Evolutionary conservation across 306 rosid genomes (phyloP).

Genomic region (Neltuma alba): DNA sequence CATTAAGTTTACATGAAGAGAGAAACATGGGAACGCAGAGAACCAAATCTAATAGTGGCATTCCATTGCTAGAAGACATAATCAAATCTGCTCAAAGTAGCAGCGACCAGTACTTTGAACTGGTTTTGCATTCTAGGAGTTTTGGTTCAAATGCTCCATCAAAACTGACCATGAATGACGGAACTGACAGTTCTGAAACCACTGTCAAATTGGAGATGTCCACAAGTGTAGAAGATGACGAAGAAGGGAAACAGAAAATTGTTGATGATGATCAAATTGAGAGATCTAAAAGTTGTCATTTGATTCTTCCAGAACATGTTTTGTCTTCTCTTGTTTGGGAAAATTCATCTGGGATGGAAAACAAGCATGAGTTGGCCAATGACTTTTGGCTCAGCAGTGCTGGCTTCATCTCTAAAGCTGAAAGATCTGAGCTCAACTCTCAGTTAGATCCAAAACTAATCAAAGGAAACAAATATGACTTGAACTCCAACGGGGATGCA

Average conservation of each 20-base stretch:
- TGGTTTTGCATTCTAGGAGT: slow-evolving; percentile 45
- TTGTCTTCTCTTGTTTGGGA: slow-evolving; percentile 35
- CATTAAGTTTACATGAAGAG: slow-evolving; percentile 48
- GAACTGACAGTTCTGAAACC: slow-evolving; percentile 33
- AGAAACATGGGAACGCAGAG: slow-evolving; percentile 39
- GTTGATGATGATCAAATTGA: slow-evolving; percentile 21
- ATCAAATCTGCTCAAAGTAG: slow-evolving; percentile 33
- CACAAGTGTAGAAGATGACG: neutral
- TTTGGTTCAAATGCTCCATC: slow-evolving; percentile 29
- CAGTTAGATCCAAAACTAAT: neutral
- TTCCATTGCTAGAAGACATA: slow-evolving; percentile 47
- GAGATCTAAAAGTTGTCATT: slow-evolving; percentile 47
- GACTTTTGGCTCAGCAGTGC: neutral
- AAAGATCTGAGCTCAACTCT: neutral
- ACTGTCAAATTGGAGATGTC: slow-evolving; percentile 34
- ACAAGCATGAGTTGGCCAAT: neutral
- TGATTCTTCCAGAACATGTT: slow-evolving; percentile 39
- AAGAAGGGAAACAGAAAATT: slow-evolving; percentile 22
- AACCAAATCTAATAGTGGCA: slow-evolving; percentile 26
- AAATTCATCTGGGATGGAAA: slow-evolving; percentile 35
- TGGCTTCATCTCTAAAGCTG: neutral
- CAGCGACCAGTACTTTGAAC: slow-evolving; percentile 51
- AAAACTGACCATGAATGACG: slow-evolving; percentile 19
- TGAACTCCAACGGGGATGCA: neutral
- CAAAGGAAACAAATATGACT: neutral